Conservation (phyloP, 1,284 basidiomycete species). For the Sutorius eximius region DNA sequence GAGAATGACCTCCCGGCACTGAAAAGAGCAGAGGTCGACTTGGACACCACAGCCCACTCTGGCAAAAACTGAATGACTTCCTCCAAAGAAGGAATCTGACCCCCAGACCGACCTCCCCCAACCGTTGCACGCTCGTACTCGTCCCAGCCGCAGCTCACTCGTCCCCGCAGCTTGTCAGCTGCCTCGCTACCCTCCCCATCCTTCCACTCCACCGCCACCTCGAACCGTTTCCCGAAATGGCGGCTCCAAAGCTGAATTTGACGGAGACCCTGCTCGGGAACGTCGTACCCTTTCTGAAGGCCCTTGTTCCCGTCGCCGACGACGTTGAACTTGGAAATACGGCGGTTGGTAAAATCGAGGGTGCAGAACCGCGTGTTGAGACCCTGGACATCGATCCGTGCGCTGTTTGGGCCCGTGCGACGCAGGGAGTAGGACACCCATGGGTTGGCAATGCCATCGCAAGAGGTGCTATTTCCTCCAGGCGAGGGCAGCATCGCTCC, state of each 20-base stretch:
- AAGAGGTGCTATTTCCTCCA: conserved; percentile 14
- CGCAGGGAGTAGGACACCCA: conserved; percentile 38
- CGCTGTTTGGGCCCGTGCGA: conserved; percentile 42
- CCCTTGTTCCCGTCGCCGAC: conserved; percentile 33
- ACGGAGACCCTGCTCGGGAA: conserved; percentile 41
- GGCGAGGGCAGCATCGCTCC: conserved; percentile 35
- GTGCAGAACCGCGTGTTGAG: conserved; percentile 65
- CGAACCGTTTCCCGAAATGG: conserved; percentile 61
- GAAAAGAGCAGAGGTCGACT: conserved; percentile 58
- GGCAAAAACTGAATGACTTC: conserved; percentile 68
- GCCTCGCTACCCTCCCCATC: conserved; percentile 1
- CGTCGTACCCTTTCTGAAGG: conserved; percentile 47
- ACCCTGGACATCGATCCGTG: conserved; percentile 49
- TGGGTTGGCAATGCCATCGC: neutral
- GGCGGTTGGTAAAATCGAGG: conserved; percentile 54
- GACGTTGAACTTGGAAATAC: conserved; percentile 45
- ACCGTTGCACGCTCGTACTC: conserved; percentile 63
- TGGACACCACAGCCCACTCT: conserved; percentile 65
- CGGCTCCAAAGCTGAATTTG: conserved; percentile 66
- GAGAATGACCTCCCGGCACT: conserved; percentile 53
- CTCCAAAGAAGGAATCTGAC: conserved; percentile 69
- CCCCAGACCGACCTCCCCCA: conserved; percentile 40
- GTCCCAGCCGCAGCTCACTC: conserved; percentile 67
- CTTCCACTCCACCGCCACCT: conserved; percentile 51
- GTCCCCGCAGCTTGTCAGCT: conserved; percentile 42